Evolutionary conservation across 306 rosid genomes (phyloP).

Genomic region (Macrotyloma uniflorum): DNA sequence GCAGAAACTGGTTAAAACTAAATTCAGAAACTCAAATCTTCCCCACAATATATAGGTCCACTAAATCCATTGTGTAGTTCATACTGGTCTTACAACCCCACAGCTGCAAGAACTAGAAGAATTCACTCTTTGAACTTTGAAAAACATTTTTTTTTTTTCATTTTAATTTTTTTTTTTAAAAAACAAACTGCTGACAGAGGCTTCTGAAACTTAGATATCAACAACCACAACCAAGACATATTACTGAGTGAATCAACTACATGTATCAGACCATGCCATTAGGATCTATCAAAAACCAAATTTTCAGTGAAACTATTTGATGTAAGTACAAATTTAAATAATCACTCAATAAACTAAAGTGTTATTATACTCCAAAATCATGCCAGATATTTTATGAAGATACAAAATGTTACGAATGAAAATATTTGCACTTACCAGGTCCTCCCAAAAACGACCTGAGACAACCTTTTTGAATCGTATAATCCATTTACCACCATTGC

Average conservation of each 20-base stretch:
- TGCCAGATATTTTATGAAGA: constrained; percentile 17
- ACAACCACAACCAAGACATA: neutral
- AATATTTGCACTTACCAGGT: constrained; percentile 65
- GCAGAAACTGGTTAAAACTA: neutral
- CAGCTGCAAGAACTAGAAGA: constrained; percentile 14
- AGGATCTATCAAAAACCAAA: neutral
- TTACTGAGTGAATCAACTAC: neutral
- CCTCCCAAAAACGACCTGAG: constrained; percentile 96
- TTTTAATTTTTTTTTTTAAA: too few species aligned
- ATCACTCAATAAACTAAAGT: neutral
- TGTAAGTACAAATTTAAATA: constrained; percentile 6
- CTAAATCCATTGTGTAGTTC: neutral
- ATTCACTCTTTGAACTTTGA: constrained; percentile 8
- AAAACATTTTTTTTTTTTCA: too few species aligned
- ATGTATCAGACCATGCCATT: neutral
- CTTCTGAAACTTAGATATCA: too few species aligned
- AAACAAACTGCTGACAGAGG: too few species aligned
- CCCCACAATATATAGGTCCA: constrained; percentile 6
- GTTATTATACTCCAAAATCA: constrained; percentile 4
- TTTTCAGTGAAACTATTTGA: neutral
- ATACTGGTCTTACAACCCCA: neutral
- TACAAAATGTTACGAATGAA: neutral
- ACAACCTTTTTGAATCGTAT: constrained; percentile 85
- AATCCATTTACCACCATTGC: constrained; percentile 97
- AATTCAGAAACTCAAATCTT: neutral